A percentile compares a stretch with the other conserved stretches of the same genome.
These are phyloP conservation scores for Barnettozyma populi DNA, from an alignment of 805 yeast genomes.

Conservation along the genomic window DNA sequence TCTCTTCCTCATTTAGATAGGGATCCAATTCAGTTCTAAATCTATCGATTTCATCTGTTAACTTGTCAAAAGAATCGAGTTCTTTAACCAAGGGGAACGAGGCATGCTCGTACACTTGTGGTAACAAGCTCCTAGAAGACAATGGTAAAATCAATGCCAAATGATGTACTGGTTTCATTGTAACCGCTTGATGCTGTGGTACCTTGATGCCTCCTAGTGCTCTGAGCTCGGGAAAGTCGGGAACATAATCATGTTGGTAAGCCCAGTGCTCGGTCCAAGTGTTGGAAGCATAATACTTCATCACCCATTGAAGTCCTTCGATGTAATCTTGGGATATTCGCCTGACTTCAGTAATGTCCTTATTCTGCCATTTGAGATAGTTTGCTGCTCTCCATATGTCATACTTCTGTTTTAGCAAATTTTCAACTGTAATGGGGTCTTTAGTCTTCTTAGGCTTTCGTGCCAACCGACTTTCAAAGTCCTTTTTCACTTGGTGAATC, in stretches of 20 bases:
- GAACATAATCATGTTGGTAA: conserved; percentile 78
- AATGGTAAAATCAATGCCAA: conserved; percentile 13
- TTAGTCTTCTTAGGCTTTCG: neutral
- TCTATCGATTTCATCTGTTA: neutral
- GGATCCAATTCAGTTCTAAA: conserved; percentile 1
- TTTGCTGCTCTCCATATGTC: conserved; percentile 70
- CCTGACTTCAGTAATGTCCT: conserved; percentile 41
- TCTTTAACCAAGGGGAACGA: neutral
- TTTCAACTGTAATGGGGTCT: neutral
- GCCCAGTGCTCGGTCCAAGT: conserved; percentile 88
- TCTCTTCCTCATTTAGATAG: neutral
- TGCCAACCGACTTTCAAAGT: neutral
- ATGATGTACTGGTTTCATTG: conserved; percentile 14
- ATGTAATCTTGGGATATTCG: conserved; percentile 64
- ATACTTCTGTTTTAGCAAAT: conserved; percentile 47
- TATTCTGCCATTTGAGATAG: conserved; percentile 58
- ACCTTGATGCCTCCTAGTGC: conserved; percentile 56
- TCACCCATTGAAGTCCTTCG: conserved; percentile 92
- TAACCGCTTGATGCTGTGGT: conserved; percentile 39
- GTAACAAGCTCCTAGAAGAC: conserved; percentile 6
- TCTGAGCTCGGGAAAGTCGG: conserved; percentile 83
- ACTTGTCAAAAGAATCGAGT: neutral
- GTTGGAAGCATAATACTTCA: conserved; percentile 79
- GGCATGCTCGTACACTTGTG: conserved; percentile 8
- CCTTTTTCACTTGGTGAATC: neutral